phyloP scores from a whole-genome alignment of 2,329 filamentous ascomycete genomes.

The Aspergillus oerlinghausenensis region DNA sequence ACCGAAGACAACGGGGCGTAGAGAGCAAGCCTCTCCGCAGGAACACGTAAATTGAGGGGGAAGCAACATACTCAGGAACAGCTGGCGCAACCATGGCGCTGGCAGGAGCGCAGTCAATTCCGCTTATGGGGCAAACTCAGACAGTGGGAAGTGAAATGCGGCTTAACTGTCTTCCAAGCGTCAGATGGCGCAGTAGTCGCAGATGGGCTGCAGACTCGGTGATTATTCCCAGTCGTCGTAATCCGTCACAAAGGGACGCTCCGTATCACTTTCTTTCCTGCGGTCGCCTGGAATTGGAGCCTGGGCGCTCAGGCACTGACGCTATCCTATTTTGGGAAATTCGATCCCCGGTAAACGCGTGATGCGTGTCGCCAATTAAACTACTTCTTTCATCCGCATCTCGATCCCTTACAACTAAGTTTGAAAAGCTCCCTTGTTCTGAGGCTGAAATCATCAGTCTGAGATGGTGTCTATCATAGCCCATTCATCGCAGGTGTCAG shows the following conservation, averaged over 20 bases:
- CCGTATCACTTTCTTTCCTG: not conserved
- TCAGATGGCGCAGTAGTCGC: conserved; percentile 1
- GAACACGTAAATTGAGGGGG: conserved; percentile 24
- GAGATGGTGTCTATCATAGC: conserved; percentile 18
- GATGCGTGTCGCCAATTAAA: conserved; percentile 13
- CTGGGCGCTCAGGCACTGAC: conserved; percentile 15
- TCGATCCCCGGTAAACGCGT: conserved; percentile 15
- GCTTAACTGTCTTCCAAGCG: not conserved
- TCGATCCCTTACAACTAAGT: not conserved
- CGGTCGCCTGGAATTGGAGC: not conserved
- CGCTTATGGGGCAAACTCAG: not conserved
- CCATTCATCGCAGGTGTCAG: conserved; percentile 4
- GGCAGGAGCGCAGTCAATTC: conserved; percentile 17
- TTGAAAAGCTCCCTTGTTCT: not conserved
- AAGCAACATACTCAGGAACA: conserved; percentile 63
- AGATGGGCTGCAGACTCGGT: not conserved
- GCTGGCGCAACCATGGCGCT: conserved; percentile 66
- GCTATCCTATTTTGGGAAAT: conserved; percentile 15
- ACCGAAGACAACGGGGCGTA: conserved; percentile 17
- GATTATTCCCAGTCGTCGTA: conserved; percentile 12
- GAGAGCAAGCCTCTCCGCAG: conserved; percentile 14
- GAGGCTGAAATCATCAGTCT: conserved; percentile 1
- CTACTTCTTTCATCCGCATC: conserved; percentile 1
- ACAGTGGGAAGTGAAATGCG: not conserved
- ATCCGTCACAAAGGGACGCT: conserved; percentile 5